phyloP scores from a whole-genome alignment of 2,329 filamentous ascomycete genomes.

The Helotiales sp. region DNA sequence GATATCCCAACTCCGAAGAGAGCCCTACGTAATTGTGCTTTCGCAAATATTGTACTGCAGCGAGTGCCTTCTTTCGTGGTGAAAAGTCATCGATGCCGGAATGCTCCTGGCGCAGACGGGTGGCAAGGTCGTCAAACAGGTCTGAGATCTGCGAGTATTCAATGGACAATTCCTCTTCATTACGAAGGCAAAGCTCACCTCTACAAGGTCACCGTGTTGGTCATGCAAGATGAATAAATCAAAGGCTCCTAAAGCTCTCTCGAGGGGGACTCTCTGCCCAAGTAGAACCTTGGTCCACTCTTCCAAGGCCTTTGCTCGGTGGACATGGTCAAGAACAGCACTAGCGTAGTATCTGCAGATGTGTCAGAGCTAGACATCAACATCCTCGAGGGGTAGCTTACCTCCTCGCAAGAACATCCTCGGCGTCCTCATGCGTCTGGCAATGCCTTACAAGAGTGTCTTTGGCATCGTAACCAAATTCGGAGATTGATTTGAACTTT shows the following conservation, averaged over 20 bases:
- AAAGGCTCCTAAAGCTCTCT: constrained; percentile 76
- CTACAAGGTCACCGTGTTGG: constrained; percentile 69
- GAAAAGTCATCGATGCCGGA: constrained; percentile 55
- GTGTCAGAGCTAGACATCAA: constrained; percentile 8
- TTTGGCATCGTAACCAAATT: constrained; percentile 82
- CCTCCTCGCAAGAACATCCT: constrained; percentile 77
- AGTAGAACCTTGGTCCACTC: constrained; percentile 65
- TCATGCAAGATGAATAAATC: constrained; percentile 86
- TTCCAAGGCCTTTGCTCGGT: constrained; percentile 75
- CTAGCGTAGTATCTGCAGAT: constrained; percentile 69
- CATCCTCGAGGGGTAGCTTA: constrained; percentile 30
- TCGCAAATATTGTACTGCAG: constrained; percentile 69
- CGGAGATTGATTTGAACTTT: constrained; percentile 69
- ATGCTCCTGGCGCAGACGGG: constrained; percentile 52
- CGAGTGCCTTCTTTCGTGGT: constrained; percentile 66
- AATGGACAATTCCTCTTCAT: neutral
- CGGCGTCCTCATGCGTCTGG: constrained; percentile 51
- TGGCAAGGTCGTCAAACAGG: constrained; percentile 65
- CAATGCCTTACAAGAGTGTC: constrained; percentile 74
- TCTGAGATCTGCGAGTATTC: constrained; percentile 53
- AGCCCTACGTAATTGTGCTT: constrained; percentile 69
- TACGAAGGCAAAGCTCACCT: constrained; percentile 44
- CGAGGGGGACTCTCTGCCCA: constrained; percentile 59
- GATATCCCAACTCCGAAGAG: constrained; percentile 65
- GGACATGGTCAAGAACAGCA: constrained; percentile 74